A percentile compares a stretch with the other conserved stretches of the same genome.
These are phyloP conservation scores for Zygosaccharomyces lentus DNA, from an alignment of 805 yeast species.

Conservation along the genomic window DNA sequence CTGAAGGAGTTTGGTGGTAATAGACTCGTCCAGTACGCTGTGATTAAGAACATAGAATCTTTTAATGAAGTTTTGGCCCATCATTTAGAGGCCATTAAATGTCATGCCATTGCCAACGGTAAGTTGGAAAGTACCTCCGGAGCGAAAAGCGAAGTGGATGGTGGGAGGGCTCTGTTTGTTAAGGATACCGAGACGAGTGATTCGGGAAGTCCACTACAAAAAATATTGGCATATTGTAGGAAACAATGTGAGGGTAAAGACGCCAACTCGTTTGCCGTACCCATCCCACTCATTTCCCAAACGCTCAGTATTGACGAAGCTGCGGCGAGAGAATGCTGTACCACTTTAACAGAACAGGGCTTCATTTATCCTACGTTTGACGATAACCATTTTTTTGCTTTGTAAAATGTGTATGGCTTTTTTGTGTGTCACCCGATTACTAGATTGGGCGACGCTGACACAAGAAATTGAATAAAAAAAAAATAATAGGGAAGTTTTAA, in stretches of 20 bases:
- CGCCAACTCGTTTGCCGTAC: conserved; percentile 69
- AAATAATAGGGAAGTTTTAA: neutral
- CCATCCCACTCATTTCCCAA: conserved; percentile 56
- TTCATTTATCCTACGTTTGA: conserved; percentile 65
- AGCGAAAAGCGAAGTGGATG: conserved; percentile 24
- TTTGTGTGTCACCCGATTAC: conserved; percentile 2
- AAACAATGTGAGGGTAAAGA: conserved; percentile 43
- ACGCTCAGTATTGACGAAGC: conserved; percentile 47
- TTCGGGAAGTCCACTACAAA: conserved; percentile 37
- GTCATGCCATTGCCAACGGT: conserved; percentile 55
- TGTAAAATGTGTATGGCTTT: neutral
- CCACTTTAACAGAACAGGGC: conserved; percentile 60
- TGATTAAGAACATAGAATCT: conserved; percentile 52
- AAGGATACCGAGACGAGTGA: conserved; percentile 36
- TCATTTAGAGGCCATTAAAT: conserved; percentile 56
- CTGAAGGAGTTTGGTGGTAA: conserved; percentile 58
- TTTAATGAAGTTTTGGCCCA: conserved; percentile 69
- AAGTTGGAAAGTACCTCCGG: conserved; percentile 27
- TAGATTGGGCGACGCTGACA: conserved; percentile 5
- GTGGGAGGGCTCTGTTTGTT: conserved; percentile 41
- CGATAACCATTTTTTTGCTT: conserved; percentile 35
- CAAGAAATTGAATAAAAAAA: conserved; percentile 1
- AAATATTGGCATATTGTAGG: conserved; percentile 46
- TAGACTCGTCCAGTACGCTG: conserved; percentile 60
- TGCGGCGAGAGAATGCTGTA: conserved; percentile 48